Base-by-base conservation (phyloP, 139 green algal species). In the Ostreobium quekettii region DNA sequence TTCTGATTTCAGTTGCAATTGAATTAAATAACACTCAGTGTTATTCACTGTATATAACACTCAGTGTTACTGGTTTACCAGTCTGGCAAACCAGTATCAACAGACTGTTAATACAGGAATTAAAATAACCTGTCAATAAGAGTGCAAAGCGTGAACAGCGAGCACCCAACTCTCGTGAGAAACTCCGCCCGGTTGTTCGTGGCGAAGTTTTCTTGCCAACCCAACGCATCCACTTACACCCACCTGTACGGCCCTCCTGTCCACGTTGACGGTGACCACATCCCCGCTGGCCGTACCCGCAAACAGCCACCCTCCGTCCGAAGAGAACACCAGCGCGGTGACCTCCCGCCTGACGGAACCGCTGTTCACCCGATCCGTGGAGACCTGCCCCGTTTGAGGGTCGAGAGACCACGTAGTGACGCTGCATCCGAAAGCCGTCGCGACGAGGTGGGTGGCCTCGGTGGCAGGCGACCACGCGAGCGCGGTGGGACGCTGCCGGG, bases 251-350 rank as follows among this genome's bases (percentile, higher is more conserved):
- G 71, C 64, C 3, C 26, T 33, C 6, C 81, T 65, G 37, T 72
- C 47, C n/a, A 83, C 78, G 48, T 87, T 87, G 69, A 87, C 38
- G 7, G 76, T 80, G 4, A 83, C 62, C 26, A 85, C 69, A 59
- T 87, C 81, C 0, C 74, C 76, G 24, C 56, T 79, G 2, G 63
- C 48, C 4, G 81, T 83, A 35, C 81, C 81, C 29, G 71, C 73
- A 66, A 82, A 85, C 48, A 87, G 66, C 81, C 81, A 87, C 5
- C 47, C 42, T 4, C 76, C 71, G 57, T 82, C 76, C 1, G 71
- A 2, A 26, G 73, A 80, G 67, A 78, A 87, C 5, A 73, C 47
- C 26, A 87, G 74, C 19, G 42, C 24, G 39, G 61, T 69, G 56
- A 63, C 28, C n/a, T 31, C 7, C 28, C 28, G 56, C 7, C 56